Conservation (phyloP, 176 grass and related monocot species). For the Triticum dicoccoides region DNA sequence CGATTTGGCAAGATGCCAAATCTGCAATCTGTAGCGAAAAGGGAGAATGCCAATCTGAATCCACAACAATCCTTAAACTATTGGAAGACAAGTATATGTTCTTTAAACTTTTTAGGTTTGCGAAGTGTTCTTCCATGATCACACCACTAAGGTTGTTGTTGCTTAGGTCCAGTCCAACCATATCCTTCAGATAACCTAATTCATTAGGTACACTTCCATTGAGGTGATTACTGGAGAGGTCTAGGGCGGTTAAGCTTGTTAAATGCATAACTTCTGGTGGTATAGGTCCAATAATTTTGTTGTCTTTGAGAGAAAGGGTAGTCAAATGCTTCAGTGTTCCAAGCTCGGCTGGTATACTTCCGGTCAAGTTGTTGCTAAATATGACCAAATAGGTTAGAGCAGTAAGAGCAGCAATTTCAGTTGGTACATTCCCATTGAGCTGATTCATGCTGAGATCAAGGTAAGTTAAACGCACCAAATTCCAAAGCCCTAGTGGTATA, state of each 20-base stretch:
- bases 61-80: background rate
- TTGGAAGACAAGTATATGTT: background rate
- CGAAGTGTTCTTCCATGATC: background rate
- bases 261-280: background rate
- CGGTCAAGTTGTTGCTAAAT: background rate
- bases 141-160: background rate
- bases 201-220: background rate
- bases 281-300: background rate
- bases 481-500: background rate
- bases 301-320: background rate
- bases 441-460: background rate
- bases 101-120: background rate
- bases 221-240: background rate
- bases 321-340: background rate
- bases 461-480: background rate
- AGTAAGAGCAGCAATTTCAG: background rate
- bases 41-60: background rate
- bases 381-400: background rate
- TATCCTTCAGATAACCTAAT: background rate
- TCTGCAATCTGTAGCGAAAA: background rate
- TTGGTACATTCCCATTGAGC: background rate
- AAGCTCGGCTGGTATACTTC: background rate
- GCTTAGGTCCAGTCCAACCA: background rate
- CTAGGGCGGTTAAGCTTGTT: background rate
- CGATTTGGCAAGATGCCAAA: conserved; percentile 21